Evolutionary conservation across 2,329 filamentous ascomycete species (phyloP), one percentile per base, ranked within the genome.

Genomic region (Cladosporium halotolerans): DNA sequence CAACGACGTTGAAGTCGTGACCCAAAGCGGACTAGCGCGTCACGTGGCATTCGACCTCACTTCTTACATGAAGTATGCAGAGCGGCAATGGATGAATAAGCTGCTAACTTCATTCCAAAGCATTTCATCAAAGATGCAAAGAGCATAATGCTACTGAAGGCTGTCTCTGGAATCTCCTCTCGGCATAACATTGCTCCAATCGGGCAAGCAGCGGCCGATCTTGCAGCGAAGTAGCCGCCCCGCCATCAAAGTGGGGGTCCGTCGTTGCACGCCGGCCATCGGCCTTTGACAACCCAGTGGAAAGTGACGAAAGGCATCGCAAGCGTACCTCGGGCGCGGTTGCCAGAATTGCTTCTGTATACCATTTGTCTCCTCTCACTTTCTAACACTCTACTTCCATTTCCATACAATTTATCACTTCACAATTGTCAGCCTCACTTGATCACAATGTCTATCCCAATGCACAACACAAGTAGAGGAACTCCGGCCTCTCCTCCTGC

Each of bases 401-500:
- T 28, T 28, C 3, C 23, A 28, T 28, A 28, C 23, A 7, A 4
- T 28, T 7, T 5, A 28, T 28, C 5, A 5, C 36, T 8, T 39
- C 36, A 9, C 16, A 3, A 14, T n/a, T 16, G n/a, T 11, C 10
- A 39, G 4, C 8, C 36, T 39, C 36, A 14, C 36, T 14, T 14
- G n/a, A 36, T 11, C 36, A 34, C 39, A 13, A 50, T 50, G 31
- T 42, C 47, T 41, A 13, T 34, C 11, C 11, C 39, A 14, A 19
- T 23, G 14, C 9, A 9, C 14, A 42, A 42, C 40, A 39, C 36
- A 9, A 42, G 40, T 18, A 42, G 40, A 23, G 40, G 40, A 9
- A 3, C 40, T 4, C 16, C 40, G 14, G 13, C 40, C 9, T 36
- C 51, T 31, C 79, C 79, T 39, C 78, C 79, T 28, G 73, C 76